Evolutionary conservation across 306 rosid species (phyloP).

Genomic region (Dryas drummondii): DNA sequence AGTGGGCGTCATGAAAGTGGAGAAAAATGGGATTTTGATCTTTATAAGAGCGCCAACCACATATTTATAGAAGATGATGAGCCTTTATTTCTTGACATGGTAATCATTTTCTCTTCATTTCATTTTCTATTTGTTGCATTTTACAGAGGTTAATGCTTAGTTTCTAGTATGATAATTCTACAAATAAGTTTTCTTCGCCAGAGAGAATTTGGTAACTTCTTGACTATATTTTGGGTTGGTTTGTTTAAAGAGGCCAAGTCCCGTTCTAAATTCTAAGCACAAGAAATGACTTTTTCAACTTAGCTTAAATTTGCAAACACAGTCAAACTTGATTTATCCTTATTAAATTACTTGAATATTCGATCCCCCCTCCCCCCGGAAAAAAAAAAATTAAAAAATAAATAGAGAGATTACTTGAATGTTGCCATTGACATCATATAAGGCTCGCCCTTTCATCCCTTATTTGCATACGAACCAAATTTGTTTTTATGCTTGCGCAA

Average conservation of each 20-base stretch:
- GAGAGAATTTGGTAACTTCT: not conserved
- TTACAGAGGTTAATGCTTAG: not conserved
- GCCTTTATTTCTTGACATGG: constrained; percentile 85
- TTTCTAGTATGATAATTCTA: not conserved
- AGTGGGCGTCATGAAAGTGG: constrained; percentile 94
- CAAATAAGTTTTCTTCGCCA: not conserved
- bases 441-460: not conserved
- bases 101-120: constrained; percentile 28
- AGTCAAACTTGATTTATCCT: not conserved
- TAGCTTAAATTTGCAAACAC: too few species aligned
- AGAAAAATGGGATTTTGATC: constrained; percentile 90
- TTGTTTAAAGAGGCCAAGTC: too few species aligned
- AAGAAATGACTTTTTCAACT: not conserved
- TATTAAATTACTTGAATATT: not conserved
- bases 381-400: too few species aligned
- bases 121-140: not conserved
- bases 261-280: not conserved
- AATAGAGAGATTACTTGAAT: not conserved
- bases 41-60: constrained; percentile 73
- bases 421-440: not conserved
- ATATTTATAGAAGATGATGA: constrained; percentile 65
- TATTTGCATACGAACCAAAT: not conserved
- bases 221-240: not conserved
- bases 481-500: not conserved
- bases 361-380: not conserved